Evolutionary conservation across 306 rosid genomes (phyloP).

Genomic region (Carpinus viminea): DNA sequence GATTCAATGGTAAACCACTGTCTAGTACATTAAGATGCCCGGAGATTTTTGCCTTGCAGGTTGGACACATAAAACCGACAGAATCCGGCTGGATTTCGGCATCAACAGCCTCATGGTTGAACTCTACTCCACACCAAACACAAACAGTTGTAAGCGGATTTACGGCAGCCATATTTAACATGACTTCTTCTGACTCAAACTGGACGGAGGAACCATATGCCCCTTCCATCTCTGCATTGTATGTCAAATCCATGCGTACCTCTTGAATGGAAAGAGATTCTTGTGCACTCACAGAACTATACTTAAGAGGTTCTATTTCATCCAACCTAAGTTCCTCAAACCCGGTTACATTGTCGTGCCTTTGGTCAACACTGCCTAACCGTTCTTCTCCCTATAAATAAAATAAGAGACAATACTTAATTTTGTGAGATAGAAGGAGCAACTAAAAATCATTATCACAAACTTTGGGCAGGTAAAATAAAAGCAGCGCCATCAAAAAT

Average conservation of each 20-base stretch:
- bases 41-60: conserved; percentile 70
- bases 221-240: conserved; percentile 37
- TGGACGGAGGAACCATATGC: conserved; percentile 45
- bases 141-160: conserved; percentile 57
- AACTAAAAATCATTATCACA: conserved; percentile 5
- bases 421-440: conserved; percentile 27
- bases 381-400: conserved; percentile 42
- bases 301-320: conserved; percentile 47
- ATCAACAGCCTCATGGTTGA: conserved; percentile 57
- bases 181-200: conserved; percentile 52
- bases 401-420: conserved; percentile 18
- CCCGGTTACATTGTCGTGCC: conserved; percentile 31
- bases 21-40: conserved; percentile 56
- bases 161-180: conserved; percentile 36
- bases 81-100: conserved; percentile 73
- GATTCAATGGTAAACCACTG: conserved; percentile 42
- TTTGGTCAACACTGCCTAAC: conserved; percentile 26
- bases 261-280: conserved; percentile 48
- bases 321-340: conserved; percentile 48
- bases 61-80: conserved; percentile 78
- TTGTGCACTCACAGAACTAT: conserved; percentile 38
- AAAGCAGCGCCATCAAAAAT: background rate
- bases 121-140: conserved; percentile 75
- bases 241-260: conserved; percentile 41
- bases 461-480: background rate